Percentiles rank a stretch among this genome's conserved stretches.
Evolutionary conservation across 768 basidiomycete species (phyloP).

Genomic region (Lentinula sp.): DNA sequence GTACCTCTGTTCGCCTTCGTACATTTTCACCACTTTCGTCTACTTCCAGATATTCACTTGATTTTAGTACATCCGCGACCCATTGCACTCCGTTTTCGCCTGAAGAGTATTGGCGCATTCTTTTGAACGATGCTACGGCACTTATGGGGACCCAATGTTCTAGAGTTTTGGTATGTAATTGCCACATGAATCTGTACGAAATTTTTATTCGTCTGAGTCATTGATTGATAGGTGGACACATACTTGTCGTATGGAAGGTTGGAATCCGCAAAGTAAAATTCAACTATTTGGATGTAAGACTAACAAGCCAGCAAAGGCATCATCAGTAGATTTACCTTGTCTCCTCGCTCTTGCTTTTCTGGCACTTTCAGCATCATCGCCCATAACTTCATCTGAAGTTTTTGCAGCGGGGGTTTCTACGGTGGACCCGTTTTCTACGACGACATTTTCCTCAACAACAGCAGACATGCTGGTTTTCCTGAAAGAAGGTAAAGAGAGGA

Average conservation of each 20-base stretch:
- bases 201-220: not conserved
- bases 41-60: conserved; percentile 58
- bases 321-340: not conserved
- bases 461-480: not conserved
- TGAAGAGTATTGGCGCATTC: conserved; percentile 73
- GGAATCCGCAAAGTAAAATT: conserved; percentile 96
- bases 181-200: conserved; percentile 86
- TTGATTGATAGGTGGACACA: conserved; percentile 8
- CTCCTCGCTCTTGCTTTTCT: conserved; percentile 3
- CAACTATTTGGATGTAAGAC: conserved; percentile 45
- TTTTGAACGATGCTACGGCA: conserved; percentile 89
- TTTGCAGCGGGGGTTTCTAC: not conserved
- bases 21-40: conserved; percentile 70
- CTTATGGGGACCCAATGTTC: conserved; percentile 90
- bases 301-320: not conserved
- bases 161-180: conserved; percentile 69
- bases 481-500: too few species aligned
- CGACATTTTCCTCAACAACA: not conserved
- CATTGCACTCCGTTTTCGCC: conserved; percentile 52
- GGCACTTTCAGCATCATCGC: not conserved
- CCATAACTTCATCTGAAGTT: not conserved
- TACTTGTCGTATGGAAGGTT: conserved; percentile 91
- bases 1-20: conserved; percentile 66
- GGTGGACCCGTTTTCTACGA: not conserved
- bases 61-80: conserved; percentile 61